Evolutionary conservation across 2,329 filamentous ascomycete species (phyloP).

Genomic region (Amauroascus niger): DNA sequence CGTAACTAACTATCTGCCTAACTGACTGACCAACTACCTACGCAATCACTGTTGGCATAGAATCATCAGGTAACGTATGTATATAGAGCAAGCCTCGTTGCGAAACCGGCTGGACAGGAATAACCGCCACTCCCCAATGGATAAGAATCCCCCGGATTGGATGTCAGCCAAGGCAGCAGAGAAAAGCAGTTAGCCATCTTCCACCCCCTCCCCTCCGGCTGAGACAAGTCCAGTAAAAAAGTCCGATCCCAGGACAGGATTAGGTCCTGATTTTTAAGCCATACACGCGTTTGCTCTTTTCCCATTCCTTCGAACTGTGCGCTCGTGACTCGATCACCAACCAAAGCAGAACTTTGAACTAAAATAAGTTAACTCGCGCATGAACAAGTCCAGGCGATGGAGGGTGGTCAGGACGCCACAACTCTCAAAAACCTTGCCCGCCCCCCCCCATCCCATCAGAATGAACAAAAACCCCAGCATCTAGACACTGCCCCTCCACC

Average conservation of each 20-base stretch:
- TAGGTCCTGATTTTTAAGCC: neutral
- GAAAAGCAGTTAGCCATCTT: neutral
- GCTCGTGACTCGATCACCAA: slow-evolving; percentile 7
- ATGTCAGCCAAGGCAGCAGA: neutral
- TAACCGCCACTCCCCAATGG: neutral
- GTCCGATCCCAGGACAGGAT: neutral
- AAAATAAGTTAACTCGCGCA: too few relatives aligned
- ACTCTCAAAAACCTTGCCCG: slow-evolving; percentile 1
- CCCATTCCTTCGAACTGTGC: neutral
- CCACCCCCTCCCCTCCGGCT: too few relatives aligned
- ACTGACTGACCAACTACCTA: too few relatives aligned
- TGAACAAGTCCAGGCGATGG: neutral
- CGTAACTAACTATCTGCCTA: too few relatives aligned
- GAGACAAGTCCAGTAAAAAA: slow-evolving; percentile 2
- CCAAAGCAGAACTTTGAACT: too few relatives aligned
- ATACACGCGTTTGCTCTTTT: too few relatives aligned
- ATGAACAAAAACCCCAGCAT: neutral
- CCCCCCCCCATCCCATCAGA: neutral
- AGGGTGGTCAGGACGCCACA: slow-evolving; percentile 10
- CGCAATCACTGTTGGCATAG: neutral
- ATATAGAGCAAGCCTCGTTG: too few relatives aligned
- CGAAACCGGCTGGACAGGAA: too few relatives aligned
- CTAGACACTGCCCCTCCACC: neutral
- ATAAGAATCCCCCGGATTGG: too few relatives aligned
- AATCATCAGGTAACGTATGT: too few relatives aligned